Conservation (phyloP, 495 filamentous ascomycete species). For the Schizothecium vesticola region DNA sequence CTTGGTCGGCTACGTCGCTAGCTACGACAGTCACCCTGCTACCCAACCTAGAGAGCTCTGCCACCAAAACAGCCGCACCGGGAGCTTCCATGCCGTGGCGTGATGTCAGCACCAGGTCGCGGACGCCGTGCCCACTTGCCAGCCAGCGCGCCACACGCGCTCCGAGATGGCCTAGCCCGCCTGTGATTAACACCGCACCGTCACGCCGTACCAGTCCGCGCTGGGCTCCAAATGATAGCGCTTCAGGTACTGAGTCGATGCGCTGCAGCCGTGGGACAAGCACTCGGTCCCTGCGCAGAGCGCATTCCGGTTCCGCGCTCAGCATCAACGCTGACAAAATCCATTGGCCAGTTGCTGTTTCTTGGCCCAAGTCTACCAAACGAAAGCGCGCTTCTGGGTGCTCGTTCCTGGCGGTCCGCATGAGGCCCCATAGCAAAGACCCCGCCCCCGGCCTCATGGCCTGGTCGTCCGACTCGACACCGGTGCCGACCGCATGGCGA, state of each 20-base stretch:
- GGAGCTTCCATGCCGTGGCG: slow-evolving; percentile 32
- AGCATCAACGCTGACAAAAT: slow-evolving; percentile 16
- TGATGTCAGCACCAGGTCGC: slow-evolving; percentile 45
- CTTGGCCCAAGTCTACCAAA: slow-evolving; percentile 21
- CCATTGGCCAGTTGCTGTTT: neutral
- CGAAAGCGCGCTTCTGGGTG: slow-evolving; percentile 27
- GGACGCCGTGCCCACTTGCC: slow-evolving; percentile 38
- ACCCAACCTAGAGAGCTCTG: slow-evolving; percentile 11
- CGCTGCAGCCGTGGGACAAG: slow-evolving; percentile 15
- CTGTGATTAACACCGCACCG: slow-evolving; percentile 44
- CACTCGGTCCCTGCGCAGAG: slow-evolving; percentile 11
- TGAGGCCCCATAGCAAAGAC: slow-evolving; percentile 26
- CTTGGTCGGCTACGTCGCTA: slow-evolving; percentile 31
- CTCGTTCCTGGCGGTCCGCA: slow-evolving; percentile 26
- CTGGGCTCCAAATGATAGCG: neutral
- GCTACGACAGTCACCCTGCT: slow-evolving; percentile 15
- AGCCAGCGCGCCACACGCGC: slow-evolving; percentile 43
- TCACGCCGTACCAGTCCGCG: slow-evolving; percentile 16
- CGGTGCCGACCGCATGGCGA: slow-evolving; percentile 21
- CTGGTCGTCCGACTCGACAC: slow-evolving; percentile 8
- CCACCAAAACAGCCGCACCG: slow-evolving; percentile 13
- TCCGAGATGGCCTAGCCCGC: slow-evolving; percentile 52
- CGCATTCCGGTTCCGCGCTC: slow-evolving; percentile 15
- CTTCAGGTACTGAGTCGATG: neutral
- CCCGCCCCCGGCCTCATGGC: slow-evolving; percentile 16